Conservation (phyloP, 257 asterid genomes). For the Capsicum rhomboideum region DNA sequence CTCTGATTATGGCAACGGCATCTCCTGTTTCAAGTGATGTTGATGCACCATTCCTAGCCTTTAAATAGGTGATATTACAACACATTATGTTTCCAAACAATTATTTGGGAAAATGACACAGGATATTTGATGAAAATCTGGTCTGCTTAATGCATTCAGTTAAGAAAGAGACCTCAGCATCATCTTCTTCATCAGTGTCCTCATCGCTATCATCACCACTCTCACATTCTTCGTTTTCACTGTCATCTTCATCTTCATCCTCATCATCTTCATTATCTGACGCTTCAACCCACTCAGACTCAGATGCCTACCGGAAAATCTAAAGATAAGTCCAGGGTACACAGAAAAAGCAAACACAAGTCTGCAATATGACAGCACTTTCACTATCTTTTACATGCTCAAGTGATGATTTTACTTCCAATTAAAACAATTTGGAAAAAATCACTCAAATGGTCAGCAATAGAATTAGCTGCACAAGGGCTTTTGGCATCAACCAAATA, state of each 20-base stretch:
- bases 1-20: slow-evolving; percentile 85
- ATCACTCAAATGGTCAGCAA: not conserved
- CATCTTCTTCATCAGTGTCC: slow-evolving; percentile 52
- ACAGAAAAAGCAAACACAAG: not conserved
- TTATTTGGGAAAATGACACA: not conserved
- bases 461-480: not conserved
- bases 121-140: not conserved
- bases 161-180: slow-evolving; percentile 44
- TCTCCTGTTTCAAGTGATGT: slow-evolving; percentile 57
- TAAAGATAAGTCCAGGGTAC: slow-evolving; percentile 6
- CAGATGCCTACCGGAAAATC: slow-evolving; percentile 52
- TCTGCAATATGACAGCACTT: not conserved
- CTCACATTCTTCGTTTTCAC: slow-evolving; percentile 47
- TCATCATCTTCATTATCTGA: slow-evolving; percentile 68
- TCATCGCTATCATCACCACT: slow-evolving; percentile 55
- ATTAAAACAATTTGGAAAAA: not conserved
- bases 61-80: slow-evolving; percentile 1
- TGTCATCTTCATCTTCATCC: slow-evolving; percentile 55
- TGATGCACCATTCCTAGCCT: slow-evolving; percentile 41
- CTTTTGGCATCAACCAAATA: not conserved
- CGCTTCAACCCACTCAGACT: slow-evolving; percentile 91
- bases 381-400: not conserved
- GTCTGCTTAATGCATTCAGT: not conserved
- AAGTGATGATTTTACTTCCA: not conserved
- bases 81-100: not conserved